Base-by-base conservation (phyloP, 495 filamentous ascomycete species). In the Penicillium soppii region DNA sequence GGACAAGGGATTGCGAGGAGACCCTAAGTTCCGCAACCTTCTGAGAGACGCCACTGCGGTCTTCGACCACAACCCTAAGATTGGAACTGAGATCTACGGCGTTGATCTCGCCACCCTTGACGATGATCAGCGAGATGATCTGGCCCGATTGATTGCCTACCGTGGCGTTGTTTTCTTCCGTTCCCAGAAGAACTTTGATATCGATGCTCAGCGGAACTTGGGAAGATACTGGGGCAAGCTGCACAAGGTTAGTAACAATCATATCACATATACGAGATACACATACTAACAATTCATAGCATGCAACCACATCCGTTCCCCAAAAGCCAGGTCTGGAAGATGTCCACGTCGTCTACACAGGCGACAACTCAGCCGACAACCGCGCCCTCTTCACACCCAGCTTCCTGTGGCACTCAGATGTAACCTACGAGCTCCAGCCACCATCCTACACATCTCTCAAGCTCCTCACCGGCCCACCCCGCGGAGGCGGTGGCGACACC, bases 381-480 rank as follows among this genome's bases (percentile, higher is more conserved):
- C 68, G 81, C 44, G 71, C 75, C 26, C 40, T 73, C 48, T 68
- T 76, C 59, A 55, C 77, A 44, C 70, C 74, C 29, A 62, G 76
- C 63, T 73, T 87, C 67, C 47, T 84, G 8, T 86, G 82, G 81
- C 83, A 86, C 53, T 78, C 82, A 26, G 83, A 87, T 59, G 83
- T 86, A 7, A 86, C 87, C 0, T 90, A 89, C 46, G 88, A 92
- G 63, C 67, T 85, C 27, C 88, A 91, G 59, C 86, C 88, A n/a
- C 87, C 87, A 2, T 86, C 83, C 2, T 89, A 89, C 60, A 91
- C 88, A 5, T 81, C 83, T 5, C 72, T 91, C 27, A 87, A 87
- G 40, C 65, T 91, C 1, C 74, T 90, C 1, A 79, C 80, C 1
- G 87, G 85, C 0, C 87, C 88, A 6, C 77, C 84, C 2, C 69